phyloP scores from a whole-genome alignment of 345 rosid species.

The Aurinia saxatilis region DNA sequence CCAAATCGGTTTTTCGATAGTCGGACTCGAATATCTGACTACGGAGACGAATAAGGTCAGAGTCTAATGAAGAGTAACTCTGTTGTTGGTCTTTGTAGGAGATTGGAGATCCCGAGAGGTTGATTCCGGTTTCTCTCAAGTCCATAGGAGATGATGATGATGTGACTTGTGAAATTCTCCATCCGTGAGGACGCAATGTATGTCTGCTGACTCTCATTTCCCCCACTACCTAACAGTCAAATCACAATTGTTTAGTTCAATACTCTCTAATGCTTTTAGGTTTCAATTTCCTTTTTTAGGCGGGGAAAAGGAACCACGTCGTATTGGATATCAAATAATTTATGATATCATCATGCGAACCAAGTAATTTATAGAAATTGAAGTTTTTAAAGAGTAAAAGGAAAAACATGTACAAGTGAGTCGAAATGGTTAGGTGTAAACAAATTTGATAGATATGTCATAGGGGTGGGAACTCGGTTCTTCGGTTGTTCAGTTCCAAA shows the following conservation, averaged over 20 bases:
- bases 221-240: constrained; percentile 31
- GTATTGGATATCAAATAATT: too few species aligned
- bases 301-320: not conserved
- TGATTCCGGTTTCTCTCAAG: constrained; percentile 10
- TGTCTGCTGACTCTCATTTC: not conserved
- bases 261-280: not conserved
- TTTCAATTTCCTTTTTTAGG: not conserved
- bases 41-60: constrained; percentile 21
- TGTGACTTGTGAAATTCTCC: constrained; percentile 3
- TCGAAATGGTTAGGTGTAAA: too few species aligned
- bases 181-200: constrained; percentile 12
- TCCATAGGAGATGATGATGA: constrained; percentile 39
- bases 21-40: constrained; percentile 40
- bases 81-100: constrained; percentile 28
- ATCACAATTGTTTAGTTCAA: not conserved
- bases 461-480: too few species aligned
- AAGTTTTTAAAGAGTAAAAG: too few species aligned
- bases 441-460: too few species aligned
- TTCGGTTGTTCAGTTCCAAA: too few species aligned
- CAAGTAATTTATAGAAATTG: too few species aligned
- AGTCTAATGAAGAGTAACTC: constrained; percentile 35
- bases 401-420: too few species aligned
- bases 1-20: constrained; percentile 16
- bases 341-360: too few species aligned
- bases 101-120: constrained; percentile 18